Evolutionary conservation across 768 basidiomycete species (phyloP), one percentile per base, ranked within the genome.

Genomic region (Russula olivacea): DNA sequence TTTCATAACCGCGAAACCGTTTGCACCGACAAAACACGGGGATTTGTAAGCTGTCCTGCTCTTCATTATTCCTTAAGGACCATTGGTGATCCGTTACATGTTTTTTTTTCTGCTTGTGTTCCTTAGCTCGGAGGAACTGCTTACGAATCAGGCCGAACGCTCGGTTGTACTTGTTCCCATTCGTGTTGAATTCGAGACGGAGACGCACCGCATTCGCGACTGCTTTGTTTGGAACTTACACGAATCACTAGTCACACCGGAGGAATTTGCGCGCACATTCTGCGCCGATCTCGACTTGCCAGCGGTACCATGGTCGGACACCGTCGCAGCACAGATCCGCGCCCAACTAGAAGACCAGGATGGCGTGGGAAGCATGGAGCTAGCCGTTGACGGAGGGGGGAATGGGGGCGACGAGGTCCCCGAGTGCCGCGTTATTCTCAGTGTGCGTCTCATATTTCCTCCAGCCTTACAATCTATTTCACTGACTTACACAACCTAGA

Each of bases 191-290:
- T 86, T 99, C 69, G 95, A 98, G 72, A 93, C 89, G 12, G 91
- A 93, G 12, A 89, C 89, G 0, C 91, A 91, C 70, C 80, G 95
- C 69, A 84, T 99, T 72, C 87, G 95, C 47, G 97, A 99, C 71
- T 89, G 88, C 70, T 98, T 99, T 73, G 83, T 92, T 12, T 99
- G 97, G 97, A 97, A 98, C 70, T 74, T 94, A 51, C 85, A 92
- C 71, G 96, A 98, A 75, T 76, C 79, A n/a, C 75, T 91, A 65
- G 86, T 96, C 68, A 88, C 85, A 28, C 94, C 96, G 0, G 87
- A 91, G 61, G 77, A 78, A 1, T 99, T 99, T 67, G 94, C 96
- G 4, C 80, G 76, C 57, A 87, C 86, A 32, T 95, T 98, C 73
- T 96, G 93, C 72, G 77, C 81, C 36, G 97, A 99, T 75, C 80